These are phyloP conservation scores for Andrographis paniculata DNA, from an alignment of 305 asterid species.

Conservation along the genomic window DNA sequence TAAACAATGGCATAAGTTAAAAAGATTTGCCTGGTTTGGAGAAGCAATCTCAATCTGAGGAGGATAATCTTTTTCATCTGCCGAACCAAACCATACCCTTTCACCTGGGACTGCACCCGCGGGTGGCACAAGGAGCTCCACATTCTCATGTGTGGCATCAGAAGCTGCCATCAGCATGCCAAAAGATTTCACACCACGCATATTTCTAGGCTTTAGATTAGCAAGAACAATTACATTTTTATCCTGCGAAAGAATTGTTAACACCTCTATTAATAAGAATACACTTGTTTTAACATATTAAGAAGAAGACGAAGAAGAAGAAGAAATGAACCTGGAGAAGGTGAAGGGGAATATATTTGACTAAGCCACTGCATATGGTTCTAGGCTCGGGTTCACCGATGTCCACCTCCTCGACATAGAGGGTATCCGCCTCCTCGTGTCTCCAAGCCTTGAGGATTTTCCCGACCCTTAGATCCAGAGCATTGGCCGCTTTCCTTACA, in stretches of 20 bases:
- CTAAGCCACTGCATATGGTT: constrained; percentile 91
- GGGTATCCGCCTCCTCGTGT: constrained; percentile 93
- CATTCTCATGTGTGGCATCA: constrained; percentile 74
- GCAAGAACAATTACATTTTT: constrained; percentile 79
- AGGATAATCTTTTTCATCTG: constrained; percentile 52
- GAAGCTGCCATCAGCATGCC: constrained; percentile 99
- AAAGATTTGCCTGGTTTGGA: constrained; percentile 74
- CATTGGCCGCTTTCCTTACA: constrained; percentile 56
- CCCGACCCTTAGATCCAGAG: constrained; percentile 77
- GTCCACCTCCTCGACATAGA: constrained; percentile 93
- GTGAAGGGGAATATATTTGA: constrained; percentile 52
- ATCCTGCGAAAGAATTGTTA: constrained; percentile 36
- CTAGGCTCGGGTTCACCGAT: constrained; percentile 86
- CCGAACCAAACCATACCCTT: constrained; percentile 88
- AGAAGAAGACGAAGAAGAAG: background rate
- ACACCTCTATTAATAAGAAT: no score
- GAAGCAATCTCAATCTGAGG: constrained; percentile 72
- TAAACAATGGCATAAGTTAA: background rate
- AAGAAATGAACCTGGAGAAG: constrained; percentile 47
- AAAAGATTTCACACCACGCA: constrained; percentile 86
- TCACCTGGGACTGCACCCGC: constrained; percentile 77
- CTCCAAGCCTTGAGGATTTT: constrained; percentile 66
- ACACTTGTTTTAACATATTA: background rate
- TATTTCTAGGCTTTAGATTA: constrained; percentile 87
- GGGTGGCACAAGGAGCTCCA: constrained; percentile 86